A percentile compares a stretch with the other conserved stretches of the same genome.
Conservation (phyloP, 2,329 filamentous ascomycete genomes). For the Nemania sp. region DNA sequence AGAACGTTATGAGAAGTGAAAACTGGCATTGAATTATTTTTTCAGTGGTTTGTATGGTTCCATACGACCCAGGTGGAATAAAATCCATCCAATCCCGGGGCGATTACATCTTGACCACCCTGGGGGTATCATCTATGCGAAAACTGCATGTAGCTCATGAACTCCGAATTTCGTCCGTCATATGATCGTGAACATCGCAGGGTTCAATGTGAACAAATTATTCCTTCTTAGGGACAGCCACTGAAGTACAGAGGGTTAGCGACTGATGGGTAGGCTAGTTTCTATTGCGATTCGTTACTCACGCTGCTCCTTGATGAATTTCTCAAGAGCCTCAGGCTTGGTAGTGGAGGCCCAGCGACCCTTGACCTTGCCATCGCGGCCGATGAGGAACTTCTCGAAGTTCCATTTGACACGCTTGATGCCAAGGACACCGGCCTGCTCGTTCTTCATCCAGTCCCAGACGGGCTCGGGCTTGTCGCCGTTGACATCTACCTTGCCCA, state of each 20-base stretch:
- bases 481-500: slow-evolving; percentile 94
- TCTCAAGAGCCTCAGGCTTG: slow-evolving; percentile 81
- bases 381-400: slow-evolving; percentile 97
- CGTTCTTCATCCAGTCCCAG: slow-evolving; percentile 73
- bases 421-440: slow-evolving; percentile 82
- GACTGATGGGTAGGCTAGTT: too few relatives aligned
- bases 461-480: slow-evolving; percentile 78
- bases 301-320: slow-evolving; percentile 70
- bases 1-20: too few relatives aligned
- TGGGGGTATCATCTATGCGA: slow-evolving; percentile 36
- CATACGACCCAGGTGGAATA: slow-evolving; percentile 12
- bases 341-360: slow-evolving; percentile 84
- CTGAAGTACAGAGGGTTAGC: slow-evolving; percentile 32
- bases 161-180: slow-evolving; percentile 16
- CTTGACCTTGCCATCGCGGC: slow-evolving; percentile 82
- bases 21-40: too few relatives aligned
- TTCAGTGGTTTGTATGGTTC: slow-evolving; percentile 20
- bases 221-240: slow-evolving; percentile 55
- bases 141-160: slow-evolving; percentile 26
- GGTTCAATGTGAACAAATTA: slow-evolving; percentile 34
- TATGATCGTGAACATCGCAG: slow-evolving; percentile 10
- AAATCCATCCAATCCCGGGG: slow-evolving; percentile 14
- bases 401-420: slow-evolving; percentile 98
- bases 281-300: too few relatives aligned
- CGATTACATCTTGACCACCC: slow-evolving; percentile 35